Evolutionary conservation across 2,329 filamentous ascomycete species (phyloP).

Genomic region (Ophiognomonia clavigignenti-juglandacearum): DNA sequence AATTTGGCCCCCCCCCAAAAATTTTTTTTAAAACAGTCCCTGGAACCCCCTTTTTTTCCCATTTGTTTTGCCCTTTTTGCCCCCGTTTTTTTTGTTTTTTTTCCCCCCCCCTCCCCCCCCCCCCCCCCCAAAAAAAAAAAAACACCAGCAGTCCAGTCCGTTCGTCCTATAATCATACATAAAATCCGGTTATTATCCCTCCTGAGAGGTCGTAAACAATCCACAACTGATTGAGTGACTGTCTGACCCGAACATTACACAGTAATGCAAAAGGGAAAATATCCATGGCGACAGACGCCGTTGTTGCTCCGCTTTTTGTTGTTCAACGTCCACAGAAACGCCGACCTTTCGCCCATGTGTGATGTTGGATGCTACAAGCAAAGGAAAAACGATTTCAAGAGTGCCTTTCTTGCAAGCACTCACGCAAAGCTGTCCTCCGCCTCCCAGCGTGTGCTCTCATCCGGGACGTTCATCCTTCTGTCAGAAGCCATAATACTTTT

Average conservation of each 20-base stretch:
- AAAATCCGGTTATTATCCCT: too few species aligned
- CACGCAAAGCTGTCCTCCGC: conserved; percentile 41
- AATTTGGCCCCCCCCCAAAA: background rate
- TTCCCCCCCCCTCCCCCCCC: too few species aligned
- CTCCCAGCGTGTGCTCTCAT: conserved; percentile 30
- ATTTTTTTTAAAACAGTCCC: too few species aligned
- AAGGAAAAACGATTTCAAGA: background rate
- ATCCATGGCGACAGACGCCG: background rate
- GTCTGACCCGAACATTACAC: too few species aligned
- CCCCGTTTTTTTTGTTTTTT: too few species aligned
- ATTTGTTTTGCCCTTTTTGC: too few species aligned
- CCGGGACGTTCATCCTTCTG: background rate
- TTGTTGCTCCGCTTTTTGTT: background rate
- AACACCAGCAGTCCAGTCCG: too few species aligned
- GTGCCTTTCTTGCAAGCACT: conserved; percentile 14
- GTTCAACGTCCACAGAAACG: background rate
- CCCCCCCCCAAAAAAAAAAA: background rate
- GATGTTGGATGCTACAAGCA: background rate
- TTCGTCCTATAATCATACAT: too few species aligned
- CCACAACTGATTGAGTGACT: too few species aligned
- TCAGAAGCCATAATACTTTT: background rate
- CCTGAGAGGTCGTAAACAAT: too few species aligned
- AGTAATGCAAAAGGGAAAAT: conserved; percentile 4
- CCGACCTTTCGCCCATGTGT: background rate
- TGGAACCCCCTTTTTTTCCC: too few species aligned